Evolutionary conservation across 495 filamentous ascomycete genomes (phyloP), one percentile per base, ranked within the genome.

Genomic region (Penicillium nucicola): DNA sequence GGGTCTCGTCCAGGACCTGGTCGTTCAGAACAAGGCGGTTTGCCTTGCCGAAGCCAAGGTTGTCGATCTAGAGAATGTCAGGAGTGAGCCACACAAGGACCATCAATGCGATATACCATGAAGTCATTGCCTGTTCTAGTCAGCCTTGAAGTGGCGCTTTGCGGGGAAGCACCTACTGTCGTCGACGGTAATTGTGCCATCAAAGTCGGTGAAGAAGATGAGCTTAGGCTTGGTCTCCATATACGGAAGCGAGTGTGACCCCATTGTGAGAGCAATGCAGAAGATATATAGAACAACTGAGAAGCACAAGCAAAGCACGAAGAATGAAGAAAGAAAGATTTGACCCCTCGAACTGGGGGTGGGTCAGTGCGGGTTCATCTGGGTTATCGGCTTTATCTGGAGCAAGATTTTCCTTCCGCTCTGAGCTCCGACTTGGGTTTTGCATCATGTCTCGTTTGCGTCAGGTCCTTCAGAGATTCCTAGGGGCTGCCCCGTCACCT

Each of bases 201-300:
- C 92, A 56, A 97, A 97, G 69, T 97, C 92, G 34, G 92, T 92
- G 76, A 97, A 97, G 77, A 97, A 95, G 69, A 97, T 93, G 75
- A 85, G 84, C 66, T 89, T 87, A 28, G 87, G 87, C 56, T 80
- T 79, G 13, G 82, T 86, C 56, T 76, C 72, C 70, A 91, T 67
- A 46, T 74, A 74, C 4, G 71, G 70, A 15, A 76, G 71, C 34
- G 48, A 55, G 33, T 50, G 62, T n/a, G 73, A 64, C 10, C 61
- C 62, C 71, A 76, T 76, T 48, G 38, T 64, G 42, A 31, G 15
- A 4, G 42, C 42, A 45, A 39, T 48, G 49, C 31, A 41, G 47
- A 39, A 53, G 11, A 48, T 22, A 36, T 28, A 34, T 13, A 46
- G 22, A 39, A 23, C 19, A 32, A n/a, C n/a, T n/a, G n/a, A n/a